Evolutionary conservation across 345 rosid species (phyloP).

Genomic region (Theobroma cacao): DNA sequence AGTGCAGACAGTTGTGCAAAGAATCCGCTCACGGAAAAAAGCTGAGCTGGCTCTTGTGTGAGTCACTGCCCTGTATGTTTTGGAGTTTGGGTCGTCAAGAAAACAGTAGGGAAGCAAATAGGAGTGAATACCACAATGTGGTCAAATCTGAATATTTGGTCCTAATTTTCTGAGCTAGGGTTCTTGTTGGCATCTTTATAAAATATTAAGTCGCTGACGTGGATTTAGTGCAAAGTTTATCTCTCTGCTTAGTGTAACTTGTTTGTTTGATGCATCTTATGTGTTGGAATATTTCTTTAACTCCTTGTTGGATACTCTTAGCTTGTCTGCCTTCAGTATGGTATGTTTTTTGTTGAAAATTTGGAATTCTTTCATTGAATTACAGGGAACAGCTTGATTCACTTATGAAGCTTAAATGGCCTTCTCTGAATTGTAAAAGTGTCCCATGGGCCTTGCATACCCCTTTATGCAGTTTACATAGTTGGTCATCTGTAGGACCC

Average conservation of each 20-base stretch:
- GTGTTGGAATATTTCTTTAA: constrained; percentile 9
- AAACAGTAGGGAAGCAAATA: constrained; percentile 18
- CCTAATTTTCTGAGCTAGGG: constrained; percentile 21
- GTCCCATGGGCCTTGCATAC: constrained; percentile 81
- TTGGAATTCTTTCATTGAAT: constrained; percentile 52
- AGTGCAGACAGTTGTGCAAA: constrained; percentile 68
- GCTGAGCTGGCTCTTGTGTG: constrained; percentile 74
- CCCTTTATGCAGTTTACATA: constrained; percentile 62
- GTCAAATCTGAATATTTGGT: constrained; percentile 24
- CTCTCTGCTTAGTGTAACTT: constrained; percentile 11
- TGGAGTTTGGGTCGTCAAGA: constrained; percentile 32
- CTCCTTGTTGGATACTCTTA: background rate
- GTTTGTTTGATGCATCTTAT: constrained; percentile 9
- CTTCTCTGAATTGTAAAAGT: constrained; percentile 53
- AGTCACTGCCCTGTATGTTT: constrained; percentile 55
- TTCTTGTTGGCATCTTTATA: constrained; percentile 18
- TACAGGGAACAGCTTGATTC: constrained; percentile 95
- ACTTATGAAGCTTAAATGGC: constrained; percentile 77
- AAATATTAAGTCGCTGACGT: constrained; percentile 15
- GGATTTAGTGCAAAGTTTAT: background rate
- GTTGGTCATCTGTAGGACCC: constrained; percentile 63
- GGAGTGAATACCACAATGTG: constrained; percentile 13
- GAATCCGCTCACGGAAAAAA: constrained; percentile 66
- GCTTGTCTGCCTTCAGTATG: constrained; percentile 21
- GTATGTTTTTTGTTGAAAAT: constrained; percentile 33